Base-by-base conservation (phyloP, 208 protist species). In the Phytomonas sp. region DNA sequence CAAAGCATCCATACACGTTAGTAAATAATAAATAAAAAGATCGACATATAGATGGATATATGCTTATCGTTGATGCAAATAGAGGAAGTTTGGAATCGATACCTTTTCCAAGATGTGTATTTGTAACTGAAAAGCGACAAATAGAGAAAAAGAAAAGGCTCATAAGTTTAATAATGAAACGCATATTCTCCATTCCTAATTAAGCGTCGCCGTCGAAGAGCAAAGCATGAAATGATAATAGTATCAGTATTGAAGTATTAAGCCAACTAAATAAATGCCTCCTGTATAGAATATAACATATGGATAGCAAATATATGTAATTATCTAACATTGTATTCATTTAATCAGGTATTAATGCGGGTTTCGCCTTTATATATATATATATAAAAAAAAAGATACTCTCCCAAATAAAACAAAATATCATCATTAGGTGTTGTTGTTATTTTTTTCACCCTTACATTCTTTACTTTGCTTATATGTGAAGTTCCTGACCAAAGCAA, bases 1-100 rank as follows among this genome's bases (percentile, higher is more conserved):
- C 23, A 56, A 67, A 76, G 46, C 43, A 75, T 63, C 67, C 63
- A 75, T 62, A 75, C 23, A 73, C 62, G n/a, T n/a, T 73, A 60
- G n/a, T 68, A 26, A 68, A 46, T 23, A 51, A 51, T 23, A 6
- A 23, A 70, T 61, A 71, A 34, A 64, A 13, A 64, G 17, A 4
- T 71, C 1, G 17, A 53, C 31, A 4, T 71, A 40, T 26, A 64
- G 23, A 1, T 32, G 20, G 59, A 28, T 68, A 6, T 56, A 29
- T 62, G 28, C 36, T 28, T 40, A 51, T 51, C 9, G 20, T 51
- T 51, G 40, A 23, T 51, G 20, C 1, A 23, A 51, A 51, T 17
- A 51, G 4, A 51, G 40, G 2, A 51, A 20, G 13, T 51, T 51
- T 51, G 20, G 40, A 51, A 51, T 15, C 40, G 13, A 40, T 20